Base-by-base conservation (phyloP, 257 asterid species). In the Eucommia ulmoides region DNA sequence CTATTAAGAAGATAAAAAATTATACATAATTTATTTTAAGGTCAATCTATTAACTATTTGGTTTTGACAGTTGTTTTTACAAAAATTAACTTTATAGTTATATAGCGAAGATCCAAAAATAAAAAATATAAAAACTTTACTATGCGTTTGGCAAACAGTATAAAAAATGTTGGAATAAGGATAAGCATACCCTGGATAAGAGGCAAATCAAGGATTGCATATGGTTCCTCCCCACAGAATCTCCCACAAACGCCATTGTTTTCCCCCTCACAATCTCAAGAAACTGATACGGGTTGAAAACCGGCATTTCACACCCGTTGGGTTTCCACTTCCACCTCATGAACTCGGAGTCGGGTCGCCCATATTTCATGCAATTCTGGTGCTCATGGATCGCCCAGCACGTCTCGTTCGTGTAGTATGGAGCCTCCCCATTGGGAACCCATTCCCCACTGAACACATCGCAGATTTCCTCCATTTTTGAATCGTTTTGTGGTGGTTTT, bases 201-300 rank as follows among this genome's bases (percentile, higher is more conserved):
- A 81, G 83, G 66, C 93, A 84, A 19, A 72, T 71, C 74, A 84
- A 65, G 52, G 95, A 81, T 58, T 84, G 94, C 80, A 80, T 66
- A 33, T 83, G 94, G 45, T 80, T 83, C 63, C 91, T 65, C 19
- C 77, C 91, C 0, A 84, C 70, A 0, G 93, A 81, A 58, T 84
- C 95, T 4, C 95, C 94, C 11, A 84, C 80, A 23, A 84, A 79
- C 5, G 93, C 88, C 83, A 84, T 14, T 0, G 81, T 53, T 55
- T 74, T 84, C 1, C 50, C 81, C 50, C 93, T 45, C 3, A 81
- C 74, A 4, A 76, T 61, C 33, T 80, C 82, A 69, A 84, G 51
- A 57, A 84, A 84, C 71, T 35, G 72, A 22, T 46, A 45, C 19
- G 88, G 85, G 54, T 84, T 56, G n/a, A 84, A 74, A 3, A 63